Conservation (phyloP, 805 yeast genomes). For the Candida hungchunana region DNA sequence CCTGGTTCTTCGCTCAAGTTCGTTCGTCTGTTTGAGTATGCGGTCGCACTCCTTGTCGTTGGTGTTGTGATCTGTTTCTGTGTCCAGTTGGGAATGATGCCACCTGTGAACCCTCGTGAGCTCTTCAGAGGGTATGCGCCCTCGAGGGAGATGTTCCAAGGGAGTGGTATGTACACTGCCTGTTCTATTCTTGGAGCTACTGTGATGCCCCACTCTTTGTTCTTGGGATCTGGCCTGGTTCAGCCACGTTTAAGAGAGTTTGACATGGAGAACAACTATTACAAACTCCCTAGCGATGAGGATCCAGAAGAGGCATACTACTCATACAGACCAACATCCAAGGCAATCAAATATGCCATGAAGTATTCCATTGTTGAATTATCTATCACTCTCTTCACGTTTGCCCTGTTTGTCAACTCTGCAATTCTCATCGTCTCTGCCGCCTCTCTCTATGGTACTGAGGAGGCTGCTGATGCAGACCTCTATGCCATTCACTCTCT, state of each 20-base stretch:
- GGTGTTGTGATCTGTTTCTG: conserved; percentile 78
- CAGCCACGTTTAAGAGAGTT: conserved; percentile 78
- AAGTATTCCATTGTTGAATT: conserved; percentile 71
- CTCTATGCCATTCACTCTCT: conserved; percentile 71
- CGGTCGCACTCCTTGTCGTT: conserved; percentile 67
- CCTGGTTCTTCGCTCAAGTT: conserved; percentile 72
- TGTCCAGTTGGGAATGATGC: conserved; percentile 61
- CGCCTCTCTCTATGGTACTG: conserved; percentile 64
- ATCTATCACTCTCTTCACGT: conserved; percentile 62
- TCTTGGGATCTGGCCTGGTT: conserved; percentile 81
- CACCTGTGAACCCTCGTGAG: conserved; percentile 36
- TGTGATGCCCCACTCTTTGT: conserved; percentile 89
- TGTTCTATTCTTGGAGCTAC: conserved; percentile 89
- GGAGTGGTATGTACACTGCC: conserved; percentile 66
- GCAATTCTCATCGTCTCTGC: conserved; percentile 83
- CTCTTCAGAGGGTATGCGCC: conserved; percentile 72
- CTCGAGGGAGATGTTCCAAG: conserved; percentile 43
- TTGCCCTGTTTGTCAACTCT: conserved; percentile 84
- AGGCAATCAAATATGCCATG: conserved; percentile 70
- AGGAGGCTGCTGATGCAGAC: conserved; percentile 75
- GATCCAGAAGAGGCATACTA: conserved; percentile 35
- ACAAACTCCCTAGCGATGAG: conserved; percentile 26
- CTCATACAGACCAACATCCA: conserved; percentile 60
- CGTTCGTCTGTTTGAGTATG: conserved; percentile 68
- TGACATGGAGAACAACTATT: conserved; percentile 56